Evolutionary conservation across 257 asterid species (phyloP).

Genomic region (Haberlea rhodopensis): DNA sequence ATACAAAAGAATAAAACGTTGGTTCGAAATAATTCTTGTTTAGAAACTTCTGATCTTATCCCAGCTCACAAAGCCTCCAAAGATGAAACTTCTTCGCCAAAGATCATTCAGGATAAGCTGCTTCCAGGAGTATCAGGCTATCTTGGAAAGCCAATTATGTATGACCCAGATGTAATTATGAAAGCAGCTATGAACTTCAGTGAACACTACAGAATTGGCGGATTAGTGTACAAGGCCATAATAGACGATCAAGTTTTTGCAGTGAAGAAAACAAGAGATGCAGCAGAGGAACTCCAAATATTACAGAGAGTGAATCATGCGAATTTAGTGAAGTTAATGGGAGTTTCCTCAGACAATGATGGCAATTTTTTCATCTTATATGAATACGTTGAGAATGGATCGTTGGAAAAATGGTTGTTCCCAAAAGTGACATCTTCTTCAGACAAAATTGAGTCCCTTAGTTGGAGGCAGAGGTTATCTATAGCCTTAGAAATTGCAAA

Average conservation of each 20-base stretch:
- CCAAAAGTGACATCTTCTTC: conserved; percentile 32
- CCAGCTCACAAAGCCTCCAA: conserved; percentile 30
- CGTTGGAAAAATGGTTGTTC: conserved; percentile 60
- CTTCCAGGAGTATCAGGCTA: conserved; percentile 69
- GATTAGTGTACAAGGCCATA: conserved; percentile 57
- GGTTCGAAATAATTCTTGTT: conserved; percentile 29
- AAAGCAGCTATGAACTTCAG: conserved; percentile 57
- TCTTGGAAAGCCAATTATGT: conserved; percentile 55
- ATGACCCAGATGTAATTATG: conserved; percentile 52
- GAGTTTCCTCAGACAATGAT: conserved; percentile 53
- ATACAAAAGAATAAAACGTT: conserved; percentile 37
- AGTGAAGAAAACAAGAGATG: conserved; percentile 58
- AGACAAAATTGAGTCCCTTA: conserved; percentile 25
- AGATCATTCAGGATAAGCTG: conserved; percentile 53
- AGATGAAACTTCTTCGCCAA: conserved; percentile 27
- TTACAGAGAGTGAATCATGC: conserved; percentile 68
- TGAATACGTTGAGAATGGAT: conserved; percentile 65
- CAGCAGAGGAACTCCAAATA: conserved; percentile 54
- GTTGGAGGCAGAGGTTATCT: conserved; percentile 60
- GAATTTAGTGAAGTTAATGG: conserved; percentile 64
- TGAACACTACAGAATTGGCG: conserved; percentile 49
- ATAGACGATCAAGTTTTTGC: conserved; percentile 46
- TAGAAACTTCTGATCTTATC: conserved; percentile 34
- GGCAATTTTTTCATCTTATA: no score
- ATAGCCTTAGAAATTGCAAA: conserved; percentile 73